Conservation (phyloP, 345 rosid genomes). For the Streptanthus diversifolius region DNA sequence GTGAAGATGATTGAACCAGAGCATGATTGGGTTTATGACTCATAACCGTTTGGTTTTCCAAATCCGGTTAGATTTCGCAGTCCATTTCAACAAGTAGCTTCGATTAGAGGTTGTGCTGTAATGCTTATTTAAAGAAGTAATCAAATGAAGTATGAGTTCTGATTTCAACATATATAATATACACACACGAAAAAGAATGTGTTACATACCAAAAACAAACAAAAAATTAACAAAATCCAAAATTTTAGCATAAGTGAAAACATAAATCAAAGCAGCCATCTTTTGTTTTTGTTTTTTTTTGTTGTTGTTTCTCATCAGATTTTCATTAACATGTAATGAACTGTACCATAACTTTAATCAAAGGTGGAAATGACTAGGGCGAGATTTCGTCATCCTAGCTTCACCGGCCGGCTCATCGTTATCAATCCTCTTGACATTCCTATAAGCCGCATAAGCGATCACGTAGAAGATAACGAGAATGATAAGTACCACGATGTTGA, state of each 20-base stretch:
- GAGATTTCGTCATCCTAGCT: conserved; percentile 83
- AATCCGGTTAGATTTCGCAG: no score
- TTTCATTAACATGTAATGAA: neutral
- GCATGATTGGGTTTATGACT: neutral
- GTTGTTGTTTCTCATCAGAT: neutral
- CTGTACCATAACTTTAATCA: conserved; percentile 23
- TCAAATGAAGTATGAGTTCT: neutral
- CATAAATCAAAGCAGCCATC: conserved; percentile 16
- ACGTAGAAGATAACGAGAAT: conserved; percentile 79
- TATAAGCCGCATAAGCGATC: conserved; percentile 69
- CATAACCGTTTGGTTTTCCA: neutral
- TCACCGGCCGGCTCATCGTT: conserved; percentile 77
- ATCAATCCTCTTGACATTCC: conserved; percentile 81
- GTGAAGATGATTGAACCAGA: neutral
- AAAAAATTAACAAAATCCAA: neutral
- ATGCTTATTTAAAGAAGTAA: neutral
- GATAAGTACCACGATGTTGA: conserved; percentile 75
- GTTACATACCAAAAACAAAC: conserved; percentile 6
- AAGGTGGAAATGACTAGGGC: conserved; percentile 62
- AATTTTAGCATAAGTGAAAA: neutral
- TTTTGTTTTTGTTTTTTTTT: neutral
- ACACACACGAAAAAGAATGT: neutral
- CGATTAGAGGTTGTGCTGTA: neutral
- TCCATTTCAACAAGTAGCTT: neutral
- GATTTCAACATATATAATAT: conserved; percentile 1